These are phyloP conservation scores for Cucurbita argyrosperma DNA, from an alignment of 306 rosid species.

Conservation along the genomic window DNA sequence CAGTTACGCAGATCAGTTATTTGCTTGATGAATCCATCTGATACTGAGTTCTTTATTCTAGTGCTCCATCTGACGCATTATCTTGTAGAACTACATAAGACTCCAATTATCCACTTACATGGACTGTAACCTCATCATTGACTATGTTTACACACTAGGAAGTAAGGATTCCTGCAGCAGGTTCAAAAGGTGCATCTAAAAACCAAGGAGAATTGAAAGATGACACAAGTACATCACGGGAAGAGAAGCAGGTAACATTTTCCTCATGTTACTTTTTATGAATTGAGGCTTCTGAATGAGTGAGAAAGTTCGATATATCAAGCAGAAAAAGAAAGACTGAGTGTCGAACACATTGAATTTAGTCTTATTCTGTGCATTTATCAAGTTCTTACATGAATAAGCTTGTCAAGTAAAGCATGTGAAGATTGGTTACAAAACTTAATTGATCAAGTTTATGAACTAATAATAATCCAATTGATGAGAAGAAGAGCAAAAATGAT, in stretches of 20 bases:
- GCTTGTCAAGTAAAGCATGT: background rate
- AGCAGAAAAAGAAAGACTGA: background rate
- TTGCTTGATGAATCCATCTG: background rate
- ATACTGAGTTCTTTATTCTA: background rate
- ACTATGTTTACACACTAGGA: conserved; percentile 32
- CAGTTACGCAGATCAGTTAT: background rate
- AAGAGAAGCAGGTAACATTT: conserved; percentile 58
- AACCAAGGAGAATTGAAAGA: conserved; percentile 71
- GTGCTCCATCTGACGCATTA: background rate
- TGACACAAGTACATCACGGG: conserved; percentile 59
- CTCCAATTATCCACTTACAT: background rate
- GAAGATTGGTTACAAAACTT: background rate
- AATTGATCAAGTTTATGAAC: background rate
- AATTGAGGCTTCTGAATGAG: background rate
- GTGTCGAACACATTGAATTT: background rate
- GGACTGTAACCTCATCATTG: background rate
- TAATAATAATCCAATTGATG: background rate
- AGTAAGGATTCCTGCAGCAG: conserved; percentile 95
- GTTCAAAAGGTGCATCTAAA: conserved; percentile 65
- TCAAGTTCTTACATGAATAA: background rate
- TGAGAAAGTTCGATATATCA: background rate
- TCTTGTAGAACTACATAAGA: background rate
- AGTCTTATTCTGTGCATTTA: background rate
- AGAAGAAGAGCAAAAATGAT: background rate
- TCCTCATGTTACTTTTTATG: background rate